Evolutionary conservation across 306 rosid species (phyloP), one percentile per base, ranked within the genome.

Genomic region (Myrica gale): DNA sequence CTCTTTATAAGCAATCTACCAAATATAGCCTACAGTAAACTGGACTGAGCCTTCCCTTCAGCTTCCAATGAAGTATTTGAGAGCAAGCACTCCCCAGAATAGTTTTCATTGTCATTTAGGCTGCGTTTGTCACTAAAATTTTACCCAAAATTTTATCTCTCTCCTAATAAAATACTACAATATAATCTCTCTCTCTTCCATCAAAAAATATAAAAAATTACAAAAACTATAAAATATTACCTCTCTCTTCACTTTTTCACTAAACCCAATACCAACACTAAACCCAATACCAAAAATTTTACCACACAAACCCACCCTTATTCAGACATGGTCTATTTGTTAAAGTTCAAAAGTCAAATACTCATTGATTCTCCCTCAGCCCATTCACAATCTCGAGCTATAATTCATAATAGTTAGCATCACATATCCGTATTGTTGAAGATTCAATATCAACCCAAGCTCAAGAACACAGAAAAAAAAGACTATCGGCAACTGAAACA

Each of bases 391-490:
- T 32, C 3, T 32, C 3, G 37, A 32, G 37, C 37, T 32, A 32
- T 32, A 32, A 17, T 71, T 73, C 42, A 61, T 63, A 17, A 74
- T 44, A 9, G 77, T 81, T 77, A 71, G 58, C 17, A 10, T 51
- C 53, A 26, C 54, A 75, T 71, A 67, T 55, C 50, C 69, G 56
- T 57, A 54, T 54, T 43, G 63, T 39, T 45, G 65, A 55, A 42
- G 42, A 73, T 77, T 43, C 70, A 77, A 73, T 17, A 68, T 78
- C 39, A 17, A 16, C 12, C 37, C 13, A 23, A 20, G 55, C 26
- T 26, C 61, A 66, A 68, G 1, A 61, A 61, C 19, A 61, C 16
- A 12, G 11, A 4, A 37, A 61, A 61, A 61, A 26, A 61, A 61
- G 68, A 41, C 9, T 4, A 65, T 32, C 37, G 2, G 3, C 37